A percentile compares a stretch with the other conserved stretches of the same genome.
Evolutionary conservation across 2,329 filamentous ascomycete species (phyloP).

Genomic region (Botryotinia calthae): DNA sequence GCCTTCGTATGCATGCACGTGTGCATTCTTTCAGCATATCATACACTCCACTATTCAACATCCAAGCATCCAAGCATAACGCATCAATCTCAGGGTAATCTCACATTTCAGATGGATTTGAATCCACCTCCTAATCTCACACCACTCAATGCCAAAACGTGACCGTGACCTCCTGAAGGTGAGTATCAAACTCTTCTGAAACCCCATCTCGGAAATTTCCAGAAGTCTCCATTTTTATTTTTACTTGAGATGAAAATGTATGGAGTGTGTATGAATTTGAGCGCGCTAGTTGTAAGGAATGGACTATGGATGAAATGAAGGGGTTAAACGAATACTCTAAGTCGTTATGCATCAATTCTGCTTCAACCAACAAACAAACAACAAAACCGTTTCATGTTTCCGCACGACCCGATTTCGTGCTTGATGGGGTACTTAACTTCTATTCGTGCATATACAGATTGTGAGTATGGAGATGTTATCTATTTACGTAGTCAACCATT

Average conservation of each 20-base stretch:
- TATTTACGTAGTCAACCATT: background rate
- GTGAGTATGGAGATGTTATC: background rate
- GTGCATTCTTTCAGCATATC: background rate
- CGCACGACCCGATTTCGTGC: background rate
- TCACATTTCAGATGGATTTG: background rate
- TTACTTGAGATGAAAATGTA: background rate
- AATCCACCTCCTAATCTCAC: background rate
- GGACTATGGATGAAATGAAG: constrained; percentile 10
- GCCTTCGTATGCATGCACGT: background rate
- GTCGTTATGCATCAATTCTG: constrained; percentile 1
- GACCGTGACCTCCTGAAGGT: background rate
- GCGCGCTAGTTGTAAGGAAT: background rate
- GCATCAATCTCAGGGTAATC: background rate
- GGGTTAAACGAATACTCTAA: constrained; percentile 2
- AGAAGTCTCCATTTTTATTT: background rate
- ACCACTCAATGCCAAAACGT: constrained; percentile 2
- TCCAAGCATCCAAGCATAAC: background rate
- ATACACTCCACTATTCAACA: background rate
- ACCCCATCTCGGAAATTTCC: constrained; percentile 2
- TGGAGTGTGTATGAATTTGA: background rate
- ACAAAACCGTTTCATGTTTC: constrained; percentile 11
- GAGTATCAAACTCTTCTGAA: constrained; percentile 15
- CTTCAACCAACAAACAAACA: background rate
- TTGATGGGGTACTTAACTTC: background rate
- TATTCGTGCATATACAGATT: background rate